Evolutionary conservation across 805 yeast genomes (phyloP), one percentile per base, ranked within the genome.

Genomic region (Ogataea sp.): DNA sequence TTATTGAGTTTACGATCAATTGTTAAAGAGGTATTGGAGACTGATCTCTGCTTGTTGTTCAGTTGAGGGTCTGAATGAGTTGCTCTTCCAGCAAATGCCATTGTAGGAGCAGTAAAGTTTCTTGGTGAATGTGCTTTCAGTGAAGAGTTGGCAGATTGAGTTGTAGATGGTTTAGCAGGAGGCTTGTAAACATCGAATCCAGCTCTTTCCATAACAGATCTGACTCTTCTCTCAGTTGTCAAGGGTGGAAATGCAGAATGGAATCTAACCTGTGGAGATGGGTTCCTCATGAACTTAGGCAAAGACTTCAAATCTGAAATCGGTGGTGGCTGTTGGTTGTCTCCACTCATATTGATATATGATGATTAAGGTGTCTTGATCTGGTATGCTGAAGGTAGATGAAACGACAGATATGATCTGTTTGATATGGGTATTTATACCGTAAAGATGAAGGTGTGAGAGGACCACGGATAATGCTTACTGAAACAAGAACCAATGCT

Each of bases 141-240:
- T 2, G 48, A 44, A 13, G 46, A 43, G 20, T 33, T 39, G 33
- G 40, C 41, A 16, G 39, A 23, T 6, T 18, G n/a, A 20, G 35
- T 21, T 21, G 25, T 14, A 9, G 14, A 10, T 14, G 36, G 41
- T 10, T 33, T 41, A 24, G 46, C 51, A 2, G 62, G 38, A 24
- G 43, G 62, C 38, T 54, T 67, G 43, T 65, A 66, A 10, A 73
- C 74, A 20, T 83, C 93, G 50, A 84, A 84, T 0, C 95, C 95
- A 0, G 93, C 93, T 47, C 93, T 62, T 54, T 84, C 93, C 58
- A 82, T 76, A 2, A 83, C 93, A 2, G 88, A 80, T 48, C 70
- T 69, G 49, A 78, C 80, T 23, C 77, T 62, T 36, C 71, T 77
- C 28, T 73, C 72, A 0, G 82, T 75, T 39, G 76, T 78, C 43